These are phyloP conservation scores for Monosporascus sp. DNA, from an alignment of 2,329 filamentous ascomycete genomes.

Conservation along the genomic window DNA sequence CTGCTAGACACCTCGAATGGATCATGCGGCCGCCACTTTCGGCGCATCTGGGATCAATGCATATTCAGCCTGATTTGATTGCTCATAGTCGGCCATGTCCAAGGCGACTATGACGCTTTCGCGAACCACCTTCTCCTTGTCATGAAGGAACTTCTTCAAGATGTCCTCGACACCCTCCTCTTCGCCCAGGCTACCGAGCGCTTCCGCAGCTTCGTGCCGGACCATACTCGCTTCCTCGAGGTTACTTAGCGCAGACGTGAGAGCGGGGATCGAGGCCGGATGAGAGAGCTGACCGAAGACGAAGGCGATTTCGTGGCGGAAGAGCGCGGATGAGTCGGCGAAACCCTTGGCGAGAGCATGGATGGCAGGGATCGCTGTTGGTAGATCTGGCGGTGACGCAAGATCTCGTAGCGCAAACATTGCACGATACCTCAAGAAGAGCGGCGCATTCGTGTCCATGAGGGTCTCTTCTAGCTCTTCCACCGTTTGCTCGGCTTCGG, in stretches of 20 bases:
- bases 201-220: slow-evolving; percentile 93
- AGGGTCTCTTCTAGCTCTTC: slow-evolving; percentile 69
- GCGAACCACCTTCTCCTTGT: slow-evolving; percentile 86
- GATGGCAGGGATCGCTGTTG: slow-evolving; percentile 83
- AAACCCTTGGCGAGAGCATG: slow-evolving; percentile 82
- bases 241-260: slow-evolving; percentile 74
- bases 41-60: slow-evolving; percentile 71
- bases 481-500: slow-evolving; percentile 64
- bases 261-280: slow-evolving; percentile 89
- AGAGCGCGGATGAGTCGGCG: slow-evolving; percentile 79
- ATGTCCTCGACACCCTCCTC: slow-evolving; percentile 89
- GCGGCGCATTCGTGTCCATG: slow-evolving; percentile 70
- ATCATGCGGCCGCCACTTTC: slow-evolving; percentile 30
- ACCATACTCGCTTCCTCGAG: slow-evolving; percentile 89
- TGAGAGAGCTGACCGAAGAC: slow-evolving; percentile 96
- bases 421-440: slow-evolving; percentile 91
- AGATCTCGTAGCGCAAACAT: slow-evolving; percentile 98
- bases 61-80: slow-evolving; percentile 82
- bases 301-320: slow-evolving; percentile 96
- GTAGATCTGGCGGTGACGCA: slow-evolving; percentile 84
- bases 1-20: slow-evolving; percentile 9
- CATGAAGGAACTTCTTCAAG: slow-evolving; percentile 76
- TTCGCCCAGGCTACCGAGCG: slow-evolving; percentile 86
- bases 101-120: slow-evolving; percentile 93
- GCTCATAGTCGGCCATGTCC: slow-evolving; percentile 97